Evolutionary conservation across 2,329 filamentous ascomycete genomes (phyloP).

Genomic region (Fusarium anthophilum): DNA sequence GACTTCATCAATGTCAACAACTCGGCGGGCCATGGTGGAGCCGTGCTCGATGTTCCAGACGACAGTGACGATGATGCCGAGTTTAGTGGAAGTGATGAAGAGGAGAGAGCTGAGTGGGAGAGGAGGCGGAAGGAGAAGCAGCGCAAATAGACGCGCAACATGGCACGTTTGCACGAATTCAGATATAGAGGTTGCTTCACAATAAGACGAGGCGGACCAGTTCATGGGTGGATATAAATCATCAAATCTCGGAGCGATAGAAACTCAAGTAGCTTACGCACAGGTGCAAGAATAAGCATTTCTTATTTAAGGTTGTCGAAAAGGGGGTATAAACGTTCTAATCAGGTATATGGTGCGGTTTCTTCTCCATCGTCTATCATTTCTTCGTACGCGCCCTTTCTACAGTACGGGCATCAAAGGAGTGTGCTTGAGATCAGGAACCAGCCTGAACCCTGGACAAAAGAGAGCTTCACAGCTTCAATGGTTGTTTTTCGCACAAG

Average conservation of each 20-base stretch:
- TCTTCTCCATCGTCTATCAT: slow-evolving; percentile 23
- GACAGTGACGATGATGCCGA: slow-evolving; percentile 65
- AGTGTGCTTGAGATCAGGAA: slow-evolving; percentile 10
- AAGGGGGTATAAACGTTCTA: slow-evolving; percentile 36
- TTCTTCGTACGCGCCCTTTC: slow-evolving; percentile 6
- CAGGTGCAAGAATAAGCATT: slow-evolving; percentile 40
- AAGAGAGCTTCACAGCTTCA: neutral
- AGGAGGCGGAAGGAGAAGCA: slow-evolving; percentile 57
- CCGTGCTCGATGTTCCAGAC: slow-evolving; percentile 34
- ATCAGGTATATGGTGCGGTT: slow-evolving; percentile 2
- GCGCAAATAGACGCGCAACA: slow-evolving; percentile 18
- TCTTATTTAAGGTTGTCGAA: slow-evolving; percentile 36
- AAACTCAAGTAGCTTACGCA: slow-evolving; percentile 36
- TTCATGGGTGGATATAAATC: slow-evolving; percentile 27
- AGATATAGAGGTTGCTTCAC: slow-evolving; percentile 26
- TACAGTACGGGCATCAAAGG: neutral
- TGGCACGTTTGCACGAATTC: slow-evolving; percentile 15
- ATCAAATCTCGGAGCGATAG: slow-evolving; percentile 40
- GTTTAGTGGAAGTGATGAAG: slow-evolving; percentile 71
- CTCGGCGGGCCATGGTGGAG: slow-evolving; percentile 19
- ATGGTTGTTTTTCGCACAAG: neutral
- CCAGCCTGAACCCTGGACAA: slow-evolving; percentile 28
- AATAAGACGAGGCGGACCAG: slow-evolving; percentile 12
- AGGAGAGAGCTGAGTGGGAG: slow-evolving; percentile 71
- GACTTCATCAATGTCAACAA: slow-evolving; percentile 61